Evolutionary conservation across 2,329 filamentous ascomycete genomes (phyloP).

Genomic region (Orbilia ellipsospora): DNA sequence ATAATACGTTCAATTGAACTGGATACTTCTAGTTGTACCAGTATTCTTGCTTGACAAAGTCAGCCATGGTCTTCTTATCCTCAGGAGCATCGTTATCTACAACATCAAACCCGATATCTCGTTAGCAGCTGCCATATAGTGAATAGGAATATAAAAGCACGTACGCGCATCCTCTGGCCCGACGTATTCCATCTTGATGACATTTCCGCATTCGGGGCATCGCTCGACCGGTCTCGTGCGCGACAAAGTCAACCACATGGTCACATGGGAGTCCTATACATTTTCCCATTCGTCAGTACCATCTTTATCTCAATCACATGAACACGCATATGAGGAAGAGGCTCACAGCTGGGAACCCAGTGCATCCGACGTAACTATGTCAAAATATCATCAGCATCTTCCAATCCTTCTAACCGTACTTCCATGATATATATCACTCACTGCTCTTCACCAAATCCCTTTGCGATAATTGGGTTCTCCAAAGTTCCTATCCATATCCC

Average conservation of each 20-base stretch:
- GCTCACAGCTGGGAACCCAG: conserved; percentile 78
- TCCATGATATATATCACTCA: conserved; percentile 68
- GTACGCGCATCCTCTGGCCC: conserved; percentile 80
- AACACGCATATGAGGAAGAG: background rate
- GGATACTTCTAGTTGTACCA: conserved; percentile 68
- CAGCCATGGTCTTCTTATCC: conserved; percentile 95
- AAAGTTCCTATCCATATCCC: conserved; percentile 74
- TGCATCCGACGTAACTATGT: conserved; percentile 74
- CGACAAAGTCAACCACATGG: conserved; percentile 89
- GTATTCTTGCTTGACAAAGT: conserved; percentile 96
- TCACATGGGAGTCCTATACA: conserved; percentile 79
- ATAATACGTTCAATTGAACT: background rate
- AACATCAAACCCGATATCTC: background rate
- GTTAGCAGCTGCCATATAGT: conserved; percentile 9
- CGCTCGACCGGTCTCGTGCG: conserved; percentile 91
- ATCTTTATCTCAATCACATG: background rate
- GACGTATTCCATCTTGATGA: conserved; percentile 98
- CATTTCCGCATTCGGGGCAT: conserved; percentile 95
- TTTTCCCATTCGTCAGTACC: background rate
- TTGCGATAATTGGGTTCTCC: conserved; percentile 88
- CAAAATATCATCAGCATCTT: conserved; percentile 1
- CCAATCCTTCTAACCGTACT: background rate
- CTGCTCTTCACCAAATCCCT: conserved; percentile 94
- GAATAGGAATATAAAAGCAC: conserved; percentile 60
- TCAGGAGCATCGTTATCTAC: conserved; percentile 67